A percentile compares a stretch with the other conserved stretches of the same genome.
Evolutionary conservation across 108 stramenopile genomes (phyloP).

Genomic region (Cyclotella sp.): DNA sequence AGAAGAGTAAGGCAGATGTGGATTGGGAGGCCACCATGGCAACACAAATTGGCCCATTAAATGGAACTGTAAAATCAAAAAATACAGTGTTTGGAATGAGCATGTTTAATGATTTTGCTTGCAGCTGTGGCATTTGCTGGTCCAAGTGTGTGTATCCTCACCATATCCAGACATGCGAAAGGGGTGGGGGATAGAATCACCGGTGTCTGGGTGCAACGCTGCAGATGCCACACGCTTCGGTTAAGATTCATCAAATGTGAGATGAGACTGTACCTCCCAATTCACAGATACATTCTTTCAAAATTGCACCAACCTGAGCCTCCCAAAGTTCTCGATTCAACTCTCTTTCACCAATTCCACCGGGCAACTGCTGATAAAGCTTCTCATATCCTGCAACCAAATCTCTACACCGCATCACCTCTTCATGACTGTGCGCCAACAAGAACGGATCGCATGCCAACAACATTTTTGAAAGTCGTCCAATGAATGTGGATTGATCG

Average conservation of each 20-base stretch:
- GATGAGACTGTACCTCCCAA: neutral
- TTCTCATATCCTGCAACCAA: conserved; percentile 53
- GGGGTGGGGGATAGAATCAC: conserved; percentile 78
- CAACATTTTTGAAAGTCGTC: conserved; percentile 73
- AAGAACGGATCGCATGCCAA: conserved; percentile 79
- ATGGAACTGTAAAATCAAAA: conserved; percentile 55
- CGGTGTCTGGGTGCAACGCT: conserved; percentile 93
- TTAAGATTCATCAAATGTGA: conserved; percentile 2
- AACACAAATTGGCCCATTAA: conserved; percentile 74
- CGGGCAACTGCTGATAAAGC: conserved; percentile 18
- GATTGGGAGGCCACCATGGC: conserved; percentile 61
- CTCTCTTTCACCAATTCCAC: conserved; percentile 28
- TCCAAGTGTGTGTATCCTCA: neutral
- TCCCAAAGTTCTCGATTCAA: conserved; percentile 49
- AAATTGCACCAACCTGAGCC: conserved; percentile 27
- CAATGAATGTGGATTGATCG: conserved; percentile 62
- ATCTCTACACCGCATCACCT: conserved; percentile 50
- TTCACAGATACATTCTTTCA: neutral
- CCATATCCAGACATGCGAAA: conserved; percentile 80
- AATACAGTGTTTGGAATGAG: conserved; percentile 27
- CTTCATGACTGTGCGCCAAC: conserved; percentile 56
- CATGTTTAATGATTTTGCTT: neutral
- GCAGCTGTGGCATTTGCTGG: neutral
- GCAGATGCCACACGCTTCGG: conserved; percentile 56
- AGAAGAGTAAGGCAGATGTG: conserved; percentile 63